Evolutionary conservation across 164 flowering plant species (phyloP), one percentile per base, ranked within the genome.

Genomic region (Protea cynaroides): DNA sequence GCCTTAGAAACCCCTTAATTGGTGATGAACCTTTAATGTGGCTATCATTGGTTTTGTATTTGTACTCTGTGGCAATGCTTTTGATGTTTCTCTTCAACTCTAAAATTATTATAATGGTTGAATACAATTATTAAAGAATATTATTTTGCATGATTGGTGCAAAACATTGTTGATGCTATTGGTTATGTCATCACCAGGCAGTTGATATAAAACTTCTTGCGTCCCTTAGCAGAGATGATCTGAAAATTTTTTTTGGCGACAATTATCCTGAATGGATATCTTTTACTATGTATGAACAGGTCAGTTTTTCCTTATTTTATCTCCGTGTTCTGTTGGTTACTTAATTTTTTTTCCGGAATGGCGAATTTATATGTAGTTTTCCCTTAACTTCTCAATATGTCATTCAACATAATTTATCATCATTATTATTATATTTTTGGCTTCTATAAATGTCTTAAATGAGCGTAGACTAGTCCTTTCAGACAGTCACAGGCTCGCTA

Each of bases 221-320:
- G 7, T 80, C 88, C 12, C 96, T 95, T 36, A 80, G 57, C 71
- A 80, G 97, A 80, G 97, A 89, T 19, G 96, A 89, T 75, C 60
- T 95, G 80, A 92, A 80, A 86, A 89, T 84, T 78, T 79, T 95
- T 10, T 95, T 97, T 75, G 96, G 97, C 21, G 97, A 89, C 43
- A 89, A 83, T 65, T 83, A 80, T 74, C 99, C 97, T 25, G 89
- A 86, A 68, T 95, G 99, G 99, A 87, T 95, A 70, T 95, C 99
- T 18, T 95, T 95, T 66, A 97, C 97, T 52, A 84, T 76, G 18
- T 94, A 14, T 82, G 99, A 94, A 67, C 99, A 94, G 97, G 99
- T 94, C 51, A 44, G 52, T n/a, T 43, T 18, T 36, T 18, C 17
- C 21, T 56, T 40, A 22, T 29, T 36, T 64, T 54, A 24, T 53